phyloP scores from a whole-genome alignment of 2,329 filamentous ascomycete genomes.

The Xylaria sp. region DNA sequence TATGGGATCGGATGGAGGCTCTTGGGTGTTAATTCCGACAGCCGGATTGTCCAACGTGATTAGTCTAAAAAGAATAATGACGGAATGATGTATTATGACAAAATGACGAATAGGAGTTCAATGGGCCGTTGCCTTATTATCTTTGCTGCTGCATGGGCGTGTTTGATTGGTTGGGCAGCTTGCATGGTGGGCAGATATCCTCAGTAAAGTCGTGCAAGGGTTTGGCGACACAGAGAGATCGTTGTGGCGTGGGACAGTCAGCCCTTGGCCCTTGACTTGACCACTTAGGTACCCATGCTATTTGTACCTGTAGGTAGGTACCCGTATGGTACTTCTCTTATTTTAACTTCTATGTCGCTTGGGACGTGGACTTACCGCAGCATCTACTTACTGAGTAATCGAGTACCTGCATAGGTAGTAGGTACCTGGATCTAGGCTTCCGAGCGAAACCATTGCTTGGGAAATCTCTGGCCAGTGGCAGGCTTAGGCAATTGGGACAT shows the following conservation, averaged over 20 bases:
- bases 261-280: no score
- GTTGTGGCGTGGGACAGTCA: neutral
- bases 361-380: no score
- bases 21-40: conserved; percentile 8
- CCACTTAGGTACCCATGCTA: neutral
- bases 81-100: neutral
- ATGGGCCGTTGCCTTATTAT: neutral
- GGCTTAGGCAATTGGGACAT: neutral
- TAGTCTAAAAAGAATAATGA: conserved; percentile 18
- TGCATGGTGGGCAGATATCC: conserved; percentile 3
- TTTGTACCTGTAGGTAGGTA: no score
- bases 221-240: neutral
- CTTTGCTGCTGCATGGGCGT: neutral
- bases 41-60: conserved; percentile 21
- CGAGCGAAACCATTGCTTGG: neutral
- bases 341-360: no score
- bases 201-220: neutral
- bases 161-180: conserved; percentile 15
- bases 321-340: no score
- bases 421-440: neutral
- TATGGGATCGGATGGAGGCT: conserved; percentile 15
- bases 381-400: no score
- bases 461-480: conserved; percentile 5
- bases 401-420: neutral
- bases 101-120: conserved; percentile 21